These are phyloP conservation scores for Nymphaea colorata DNA, from an alignment of 164 flowering plant genomes.

Conservation along the genomic window DNA sequence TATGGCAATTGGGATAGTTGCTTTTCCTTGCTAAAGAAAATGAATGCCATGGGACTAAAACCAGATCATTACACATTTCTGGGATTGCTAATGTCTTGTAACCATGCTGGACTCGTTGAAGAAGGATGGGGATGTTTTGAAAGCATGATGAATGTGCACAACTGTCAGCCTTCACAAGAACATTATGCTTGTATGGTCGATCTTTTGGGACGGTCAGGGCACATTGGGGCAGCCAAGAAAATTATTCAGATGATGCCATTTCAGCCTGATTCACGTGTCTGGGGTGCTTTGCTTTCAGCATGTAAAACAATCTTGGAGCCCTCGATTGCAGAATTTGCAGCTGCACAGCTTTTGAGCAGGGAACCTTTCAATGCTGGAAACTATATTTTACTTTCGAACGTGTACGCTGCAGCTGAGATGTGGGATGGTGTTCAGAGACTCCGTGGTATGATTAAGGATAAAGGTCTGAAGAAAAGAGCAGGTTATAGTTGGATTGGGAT, in stretches of 20 bases:
- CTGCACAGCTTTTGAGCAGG: slow-evolving; percentile 30
- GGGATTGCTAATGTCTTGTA: slow-evolving; percentile 47
- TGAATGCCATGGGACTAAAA: slow-evolving; percentile 29
- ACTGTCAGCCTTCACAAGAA: slow-evolving; percentile 36
- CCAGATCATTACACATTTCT: slow-evolving; percentile 49
- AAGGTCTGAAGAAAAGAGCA: slow-evolving; percentile 42
- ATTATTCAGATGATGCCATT: slow-evolving; percentile 35
- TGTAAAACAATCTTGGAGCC: slow-evolving; percentile 32
- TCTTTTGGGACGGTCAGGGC: slow-evolving; percentile 50
- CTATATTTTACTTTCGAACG: slow-evolving; percentile 43
- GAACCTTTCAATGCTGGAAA: slow-evolving; percentile 61
- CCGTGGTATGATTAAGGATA: slow-evolving; percentile 37
- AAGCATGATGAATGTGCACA: slow-evolving; percentile 34
- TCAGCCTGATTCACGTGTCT: slow-evolving; percentile 39
- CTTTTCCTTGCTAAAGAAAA: slow-evolving; percentile 21
- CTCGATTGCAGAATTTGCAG: slow-evolving; percentile 34
- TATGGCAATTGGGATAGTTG: slow-evolving; percentile 38
- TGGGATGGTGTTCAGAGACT: slow-evolving; percentile 48
- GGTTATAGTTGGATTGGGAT: slow-evolving; percentile 52
- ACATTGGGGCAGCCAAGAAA: slow-evolving; percentile 29
- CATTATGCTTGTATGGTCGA: slow-evolving; percentile 72
- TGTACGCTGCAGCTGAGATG: slow-evolving; percentile 54
- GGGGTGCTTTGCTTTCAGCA: slow-evolving; percentile 56
- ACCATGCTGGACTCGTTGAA: slow-evolving; percentile 44
- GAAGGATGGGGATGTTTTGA: slow-evolving; percentile 37